Base-by-base conservation (phyloP, 2,329 filamentous ascomycete species). In the Sphaerostilbella broomeana region DNA sequence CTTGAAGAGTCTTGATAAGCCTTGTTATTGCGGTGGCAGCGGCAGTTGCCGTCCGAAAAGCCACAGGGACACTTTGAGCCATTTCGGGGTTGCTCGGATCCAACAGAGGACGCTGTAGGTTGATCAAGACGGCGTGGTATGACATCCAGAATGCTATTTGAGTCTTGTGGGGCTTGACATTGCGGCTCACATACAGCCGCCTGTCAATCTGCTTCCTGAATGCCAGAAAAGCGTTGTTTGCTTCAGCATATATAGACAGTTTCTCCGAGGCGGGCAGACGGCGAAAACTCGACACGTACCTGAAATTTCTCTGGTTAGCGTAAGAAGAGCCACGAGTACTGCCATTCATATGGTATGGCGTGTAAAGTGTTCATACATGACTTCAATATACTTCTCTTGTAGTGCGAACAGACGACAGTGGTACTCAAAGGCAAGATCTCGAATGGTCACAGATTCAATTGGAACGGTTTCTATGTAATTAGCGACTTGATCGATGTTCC, bases 141-240 rank as follows among this genome's bases (percentile, higher is more conserved):
- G 39, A 36, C 15, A 42, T 42, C 39, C 39, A 42, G 17, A 42
- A 42, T 21, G 36, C 39, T 3, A 42, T 18, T 8, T 42, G 39
- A 21, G 29, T 24, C n/a, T 26, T 36, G 10, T 37, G 16, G 6
- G 39, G 33, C 15, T 37, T 37, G 3, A 16, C 13, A 18, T 26
- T 42, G 4, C 39, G 39, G 16, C 33, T 32, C 12, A 42, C 35
- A 21, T 36, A 42, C 25, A 42, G 39, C 18, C 39, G 39, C 6
- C 30, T 36, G 21, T 42, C 39, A 13, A 42, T 42, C 15, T 36
- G 17, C 11, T 36, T 42, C 9, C 39, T 32, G 2, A 41, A 26
- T 4, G 27, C 13, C 7, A 42, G 21, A 24, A 42, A 27, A 12
- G 18, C 33, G n/a, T 17, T 36, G 33, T 32, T 42, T 24, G 39